phyloP scores from a whole-genome alignment of 2,329 filamentous ascomycete species.

The Fusarium begoniae region DNA sequence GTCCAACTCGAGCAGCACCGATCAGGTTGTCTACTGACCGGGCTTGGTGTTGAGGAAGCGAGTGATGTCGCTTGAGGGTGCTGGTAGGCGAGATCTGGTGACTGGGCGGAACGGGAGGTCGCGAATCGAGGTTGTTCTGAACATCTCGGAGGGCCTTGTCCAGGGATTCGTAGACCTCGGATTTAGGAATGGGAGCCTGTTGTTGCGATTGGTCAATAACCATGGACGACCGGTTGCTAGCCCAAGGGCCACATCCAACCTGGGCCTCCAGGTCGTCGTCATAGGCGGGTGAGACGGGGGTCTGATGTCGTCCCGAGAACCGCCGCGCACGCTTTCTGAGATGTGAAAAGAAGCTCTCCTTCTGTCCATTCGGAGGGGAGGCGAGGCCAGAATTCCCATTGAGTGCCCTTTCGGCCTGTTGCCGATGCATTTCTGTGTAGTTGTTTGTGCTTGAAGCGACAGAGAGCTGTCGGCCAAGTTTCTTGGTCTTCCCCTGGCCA shows the following conservation, averaged over 20 bases:
- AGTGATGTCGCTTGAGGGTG: conserved; percentile 72
- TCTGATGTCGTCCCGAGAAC: conserved; percentile 90
- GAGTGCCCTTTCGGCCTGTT: conserved; percentile 89
- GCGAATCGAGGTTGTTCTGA: conserved; percentile 60
- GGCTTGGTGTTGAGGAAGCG: conserved; percentile 69
- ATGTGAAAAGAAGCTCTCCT: conserved; percentile 98
- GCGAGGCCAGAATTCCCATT: conserved; percentile 81
- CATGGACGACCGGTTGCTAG: conserved; percentile 85
- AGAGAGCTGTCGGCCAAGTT: conserved; percentile 93
- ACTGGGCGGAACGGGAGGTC: conserved; percentile 60
- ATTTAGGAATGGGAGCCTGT: conserved; percentile 60
- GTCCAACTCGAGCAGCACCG: conserved; percentile 64
- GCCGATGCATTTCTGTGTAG: conserved; percentile 87
- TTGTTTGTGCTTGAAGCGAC: conserved; percentile 92
- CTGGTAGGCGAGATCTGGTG: conserved; percentile 60
- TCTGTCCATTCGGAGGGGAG: conserved; percentile 81
- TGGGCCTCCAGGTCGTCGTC: conserved; percentile 96
- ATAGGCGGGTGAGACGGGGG: conserved; percentile 77
- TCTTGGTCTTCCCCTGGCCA: conserved; percentile 78
- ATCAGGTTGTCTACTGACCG: conserved; percentile 71
- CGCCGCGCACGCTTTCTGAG: conserved; percentile 91
- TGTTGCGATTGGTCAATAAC: conserved; percentile 70
- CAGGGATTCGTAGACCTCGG: conserved; percentile 67
- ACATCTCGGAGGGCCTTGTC: conserved; percentile 66
- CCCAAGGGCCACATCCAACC: conserved; percentile 90